phyloP scores from a whole-genome alignment of 139 green algal genomes.

The Volvox africanus region DNA sequence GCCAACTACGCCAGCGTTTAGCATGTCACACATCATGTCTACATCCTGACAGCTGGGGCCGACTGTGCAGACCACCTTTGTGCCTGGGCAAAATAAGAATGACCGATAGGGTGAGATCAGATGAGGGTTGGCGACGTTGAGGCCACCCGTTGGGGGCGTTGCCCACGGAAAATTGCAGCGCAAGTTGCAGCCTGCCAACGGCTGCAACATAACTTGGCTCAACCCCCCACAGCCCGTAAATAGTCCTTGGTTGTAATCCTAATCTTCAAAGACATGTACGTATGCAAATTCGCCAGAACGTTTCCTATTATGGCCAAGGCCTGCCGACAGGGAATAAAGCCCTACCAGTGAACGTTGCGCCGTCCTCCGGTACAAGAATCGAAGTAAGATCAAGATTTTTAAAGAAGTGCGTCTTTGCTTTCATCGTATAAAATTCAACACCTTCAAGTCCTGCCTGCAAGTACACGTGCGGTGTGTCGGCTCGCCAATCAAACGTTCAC shows the following conservation, averaged over 20 bases:
- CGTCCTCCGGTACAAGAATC: slow-evolving; percentile 65
- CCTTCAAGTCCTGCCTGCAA: background rate
- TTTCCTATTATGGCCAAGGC: too few species aligned
- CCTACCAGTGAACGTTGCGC: slow-evolving; percentile 34
- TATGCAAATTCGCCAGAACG: too few species aligned
- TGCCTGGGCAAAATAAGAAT: slow-evolving; percentile 32
- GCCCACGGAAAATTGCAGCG: too few species aligned
- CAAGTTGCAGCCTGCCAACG: too few species aligned
- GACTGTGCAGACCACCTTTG: slow-evolving; percentile 81
- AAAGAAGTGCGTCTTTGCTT: slow-evolving; percentile 68
- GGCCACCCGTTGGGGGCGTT: background rate
- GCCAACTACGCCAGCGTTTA: slow-evolving; percentile 71
- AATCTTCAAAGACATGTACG: too few species aligned
- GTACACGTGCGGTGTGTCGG: slow-evolving; percentile 13
- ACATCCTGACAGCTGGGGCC: slow-evolving; percentile 88
- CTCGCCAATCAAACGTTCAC: background rate
- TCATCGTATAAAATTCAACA: background rate
- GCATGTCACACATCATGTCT: slow-evolving; percentile 76
- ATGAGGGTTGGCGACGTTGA: background rate
- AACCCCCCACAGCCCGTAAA: too few species aligned
- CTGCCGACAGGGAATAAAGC: too few species aligned
- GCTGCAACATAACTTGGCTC: too few species aligned
- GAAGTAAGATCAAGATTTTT: slow-evolving; percentile 59
- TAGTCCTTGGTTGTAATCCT: too few species aligned
- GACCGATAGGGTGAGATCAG: background rate